Base-by-base conservation (phyloP, 768 basidiomycete species). In the Chalciporus chontae region DNA sequence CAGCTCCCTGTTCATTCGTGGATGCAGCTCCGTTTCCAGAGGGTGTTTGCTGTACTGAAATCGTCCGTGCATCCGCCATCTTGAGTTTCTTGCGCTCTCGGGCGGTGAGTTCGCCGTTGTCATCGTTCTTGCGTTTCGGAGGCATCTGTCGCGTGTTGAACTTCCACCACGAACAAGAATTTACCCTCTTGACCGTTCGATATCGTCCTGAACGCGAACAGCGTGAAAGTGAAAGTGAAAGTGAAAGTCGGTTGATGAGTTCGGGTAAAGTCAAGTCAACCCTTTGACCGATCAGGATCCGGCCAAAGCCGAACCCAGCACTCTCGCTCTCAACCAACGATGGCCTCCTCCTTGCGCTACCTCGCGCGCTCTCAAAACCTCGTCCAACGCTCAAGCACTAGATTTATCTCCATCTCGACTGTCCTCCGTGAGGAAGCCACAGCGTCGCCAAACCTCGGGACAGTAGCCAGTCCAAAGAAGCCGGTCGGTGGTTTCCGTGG, bases 401-500 rank as follows among this genome's bases (percentile, higher is more conserved):
- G 82, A 34, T 58, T 60, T 15, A 59, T 85, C 36, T 74, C 77
- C 2, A 77, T 73, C 14, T 75, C 78, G 17, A 55, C 62, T 40
- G 58, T 71, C 29, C 55, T 73, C 43, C 73, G 71, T 45, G 76
- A 78, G 53, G 79, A 78, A 40, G 58, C 65, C 8, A 18, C 67
- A 13, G 58, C 70, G 1, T 47, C 69, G 41, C 70, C 80, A 32
- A 81, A 80, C 53, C 62, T 85, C 42, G 84, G 84, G 14, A 67
- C 74, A 1, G 66, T 79, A 27, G 75, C 77, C 18, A 73, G 71
- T 13, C 79, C 80, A 53, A 88, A 82, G 75, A 85, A 80, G 70
- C 89, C 90, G 5, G 73, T 92, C 57, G 90, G 90, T 40, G 83
- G 80, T 46, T 78, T 85, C 62, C 78, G 80, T 55, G 81, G 83